phyloP scores from a whole-genome alignment of 2,329 filamentous ascomycete genomes.

The Hymenoscyphus infarciens region DNA sequence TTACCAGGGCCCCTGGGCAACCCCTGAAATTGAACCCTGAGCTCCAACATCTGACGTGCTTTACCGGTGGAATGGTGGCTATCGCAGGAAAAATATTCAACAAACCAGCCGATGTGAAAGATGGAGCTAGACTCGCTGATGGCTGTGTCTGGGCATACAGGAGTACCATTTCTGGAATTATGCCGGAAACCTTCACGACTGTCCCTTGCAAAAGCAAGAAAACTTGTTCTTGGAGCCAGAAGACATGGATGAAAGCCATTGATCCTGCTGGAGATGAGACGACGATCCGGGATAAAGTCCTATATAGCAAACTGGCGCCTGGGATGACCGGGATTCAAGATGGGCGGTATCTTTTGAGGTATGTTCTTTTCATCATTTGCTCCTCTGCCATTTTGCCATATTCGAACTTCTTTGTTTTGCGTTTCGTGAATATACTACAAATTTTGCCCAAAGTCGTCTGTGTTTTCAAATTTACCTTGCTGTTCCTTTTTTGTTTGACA shows the following conservation, averaged over 20 bases:
- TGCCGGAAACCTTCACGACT: slow-evolving; percentile 55
- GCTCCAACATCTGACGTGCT: slow-evolving; percentile 67
- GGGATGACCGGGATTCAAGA: slow-evolving; percentile 28
- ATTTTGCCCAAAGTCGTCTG: no score
- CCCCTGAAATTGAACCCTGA: slow-evolving; percentile 41
- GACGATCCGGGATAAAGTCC: slow-evolving; percentile 17
- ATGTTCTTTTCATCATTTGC: slow-evolving; percentile 13
- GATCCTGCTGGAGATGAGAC: slow-evolving; percentile 17
- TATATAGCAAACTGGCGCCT: slow-evolving; percentile 19
- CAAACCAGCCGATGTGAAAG: slow-evolving; percentile 49
- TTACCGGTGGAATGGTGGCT: slow-evolving; percentile 67
- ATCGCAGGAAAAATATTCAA: slow-evolving; percentile 62
- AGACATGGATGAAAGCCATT: slow-evolving; percentile 49
- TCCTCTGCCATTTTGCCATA: not conserved
- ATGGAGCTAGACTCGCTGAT: slow-evolving; percentile 55
- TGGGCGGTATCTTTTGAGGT: slow-evolving; percentile 29
- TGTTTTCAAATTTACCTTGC: no score
- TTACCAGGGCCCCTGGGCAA: slow-evolving; percentile 40
- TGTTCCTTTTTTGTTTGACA: not conserved
- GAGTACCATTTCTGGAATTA: slow-evolving; percentile 54
- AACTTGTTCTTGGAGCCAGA: slow-evolving; percentile 33
- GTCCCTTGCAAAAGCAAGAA: slow-evolving; percentile 26
- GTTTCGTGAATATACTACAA: no score
- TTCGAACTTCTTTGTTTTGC: no score
- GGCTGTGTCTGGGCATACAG: slow-evolving; percentile 63